These are phyloP conservation scores for Pyrenopolyporus hunteri DNA, from an alignment of 495 filamentous ascomycete species.

Conservation along the genomic window DNA sequence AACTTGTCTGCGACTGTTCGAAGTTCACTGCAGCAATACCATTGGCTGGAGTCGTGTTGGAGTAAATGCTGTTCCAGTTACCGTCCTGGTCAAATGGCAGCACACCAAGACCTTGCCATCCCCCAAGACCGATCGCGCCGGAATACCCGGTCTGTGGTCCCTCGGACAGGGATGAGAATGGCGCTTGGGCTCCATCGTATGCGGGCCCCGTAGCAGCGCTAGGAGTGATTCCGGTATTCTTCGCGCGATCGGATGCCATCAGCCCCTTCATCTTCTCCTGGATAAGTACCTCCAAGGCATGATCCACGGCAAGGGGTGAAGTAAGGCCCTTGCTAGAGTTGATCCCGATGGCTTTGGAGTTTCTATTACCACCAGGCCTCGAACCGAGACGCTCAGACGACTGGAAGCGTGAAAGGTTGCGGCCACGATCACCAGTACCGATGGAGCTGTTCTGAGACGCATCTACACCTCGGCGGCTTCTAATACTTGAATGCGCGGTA, in stretches of 20 bases:
- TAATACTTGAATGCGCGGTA: conserved; percentile 24
- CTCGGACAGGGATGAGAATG: neutral
- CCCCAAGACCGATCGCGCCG: neutral
- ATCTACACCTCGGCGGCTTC: conserved; percentile 20
- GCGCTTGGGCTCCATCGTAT: neutral
- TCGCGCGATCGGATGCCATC: conserved; percentile 26
- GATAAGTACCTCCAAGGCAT: conserved; percentile 26
- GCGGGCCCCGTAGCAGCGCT: conserved; percentile 35
- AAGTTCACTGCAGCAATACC: conserved; percentile 37
- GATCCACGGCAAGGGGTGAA: conserved; percentile 12
- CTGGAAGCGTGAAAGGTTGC: conserved; percentile 6
- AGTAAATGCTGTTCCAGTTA: neutral
- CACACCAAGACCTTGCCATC: neutral
- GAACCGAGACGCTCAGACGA: conserved; percentile 9
- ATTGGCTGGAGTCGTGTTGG: conserved; percentile 25
- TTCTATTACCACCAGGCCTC: conserved; percentile 4
- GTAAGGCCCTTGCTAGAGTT: conserved; percentile 28
- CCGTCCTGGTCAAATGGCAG: conserved; percentile 1
- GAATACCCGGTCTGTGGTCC: neutral
- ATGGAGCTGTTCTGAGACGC: conserved; percentile 29
- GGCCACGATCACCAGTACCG: conserved; percentile 9
- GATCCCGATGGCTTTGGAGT: conserved; percentile 18
- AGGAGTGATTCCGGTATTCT: conserved; percentile 33
- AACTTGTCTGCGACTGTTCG: conserved; percentile 23
- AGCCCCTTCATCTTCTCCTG: conserved; percentile 8